Base-by-base conservation (phyloP, 305 asterid genomes). In the Striga hermonthica region DNA sequence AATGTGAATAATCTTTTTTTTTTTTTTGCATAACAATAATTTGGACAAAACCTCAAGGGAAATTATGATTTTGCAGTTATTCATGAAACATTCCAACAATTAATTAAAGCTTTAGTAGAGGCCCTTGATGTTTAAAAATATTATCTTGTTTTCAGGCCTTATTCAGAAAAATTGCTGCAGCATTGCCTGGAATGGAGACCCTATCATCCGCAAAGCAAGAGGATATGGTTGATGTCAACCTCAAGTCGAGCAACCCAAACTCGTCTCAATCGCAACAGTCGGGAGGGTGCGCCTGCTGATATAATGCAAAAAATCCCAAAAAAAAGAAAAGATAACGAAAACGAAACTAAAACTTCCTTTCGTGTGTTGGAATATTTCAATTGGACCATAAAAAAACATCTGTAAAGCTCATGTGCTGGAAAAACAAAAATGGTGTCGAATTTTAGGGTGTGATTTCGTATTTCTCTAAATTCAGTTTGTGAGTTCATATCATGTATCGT, bases 131-230 rank as follows among this genome's bases (percentile, higher is more conserved):
- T 9, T 0, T 9, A 9, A 40, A 40, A 40, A 40, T 9, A 50
- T 11, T 57, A 66, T 47, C 78, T 10, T 58, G 7, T 11, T 60
- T 71, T 41, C 82, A 86, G 94, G 77, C 94, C 15, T 72, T 86
- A 9, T 86, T 86, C 70, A 71, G 91, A 75, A 86, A 86, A 73
- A 86, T 86, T 8, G 91, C 95, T 36, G 86, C 91, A 49, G 91
- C 95, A 16, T 79, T 86, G 76, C 95, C 91, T 3, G 87, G 91
- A 45, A 86, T 84, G 95, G 95, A 86, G 58, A 84, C 84, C n/a
- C 75, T 84, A 4, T 86, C 95, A 37, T 75, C 91, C 13, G 59
- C 89, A 3, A 86, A 83, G 78, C 90, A 81, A 76, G 93, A 83
- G 62, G 95, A 82, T 59, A 80, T 83, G 90, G 93, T 86, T 8